Conservation (phyloP, 192 early-diverging fungal species). For the Paraglomus occultum region DNA sequence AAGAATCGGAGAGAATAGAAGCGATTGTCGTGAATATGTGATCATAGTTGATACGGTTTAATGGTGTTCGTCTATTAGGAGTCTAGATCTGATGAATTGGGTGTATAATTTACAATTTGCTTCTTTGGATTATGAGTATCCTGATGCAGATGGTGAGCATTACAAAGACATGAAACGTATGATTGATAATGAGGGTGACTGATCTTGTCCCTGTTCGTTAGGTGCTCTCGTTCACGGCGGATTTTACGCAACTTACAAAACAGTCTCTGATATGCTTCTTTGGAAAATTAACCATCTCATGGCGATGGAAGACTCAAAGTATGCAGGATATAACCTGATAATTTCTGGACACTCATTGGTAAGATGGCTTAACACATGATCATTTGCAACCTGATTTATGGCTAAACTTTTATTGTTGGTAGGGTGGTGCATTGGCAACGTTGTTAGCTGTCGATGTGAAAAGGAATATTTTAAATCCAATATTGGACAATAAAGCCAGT, state of each 20-base stretch:
- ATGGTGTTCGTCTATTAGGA: background rate
- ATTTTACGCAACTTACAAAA: background rate
- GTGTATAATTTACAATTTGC: slow-evolving; percentile 5
- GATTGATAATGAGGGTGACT: too few species aligned
- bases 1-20: background rate
- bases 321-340: slow-evolving; percentile 15
- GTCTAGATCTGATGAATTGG: slow-evolving; percentile 8
- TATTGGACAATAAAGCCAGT: background rate
- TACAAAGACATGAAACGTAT: too few species aligned
- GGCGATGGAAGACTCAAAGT: slow-evolving; percentile 8
- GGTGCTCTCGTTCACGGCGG: slow-evolving; percentile 20
- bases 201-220: background rate
- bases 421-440: slow-evolving; percentile 16
- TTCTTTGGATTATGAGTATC: slow-evolving; percentile 18
- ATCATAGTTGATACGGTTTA: background rate
- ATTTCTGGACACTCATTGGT: slow-evolving; percentile 24
- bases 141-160: background rate
- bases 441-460: slow-evolving; percentile 19
- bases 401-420: too few species aligned
- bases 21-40: too few species aligned
- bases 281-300: slow-evolving; percentile 16
- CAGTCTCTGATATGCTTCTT: background rate
- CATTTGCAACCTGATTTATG: too few species aligned
- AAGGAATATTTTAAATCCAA: slow-evolving; percentile 19
- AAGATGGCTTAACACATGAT: background rate